These are phyloP conservation scores for Phaffomyces antillensis DNA, from an alignment of 805 yeast genomes.

Conservation along the genomic window DNA sequence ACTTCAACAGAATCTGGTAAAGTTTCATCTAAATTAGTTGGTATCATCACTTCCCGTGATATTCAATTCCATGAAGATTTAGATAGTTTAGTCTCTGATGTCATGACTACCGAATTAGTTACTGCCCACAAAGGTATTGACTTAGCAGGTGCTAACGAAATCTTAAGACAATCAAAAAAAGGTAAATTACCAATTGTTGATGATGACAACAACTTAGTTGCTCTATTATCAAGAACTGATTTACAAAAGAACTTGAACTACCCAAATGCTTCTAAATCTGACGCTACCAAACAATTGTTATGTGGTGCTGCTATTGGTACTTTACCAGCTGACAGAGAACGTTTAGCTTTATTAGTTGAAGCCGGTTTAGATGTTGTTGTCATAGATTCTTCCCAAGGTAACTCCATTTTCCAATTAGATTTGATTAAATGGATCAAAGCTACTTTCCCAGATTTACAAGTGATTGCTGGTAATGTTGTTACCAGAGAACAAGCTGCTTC, in stretches of 20 bases:
- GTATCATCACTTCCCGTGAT: conserved; percentile 96
- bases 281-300: conserved; percentile 86
- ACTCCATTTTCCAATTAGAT: conserved; percentile 89
- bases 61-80: conserved; percentile 86
- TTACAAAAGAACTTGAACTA: conserved; percentile 90
- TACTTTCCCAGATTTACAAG: conserved; percentile 72
- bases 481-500: conserved; percentile 98
- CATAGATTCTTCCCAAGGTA: conserved; percentile 95
- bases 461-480: conserved; percentile 97
- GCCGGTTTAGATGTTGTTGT: conserved; percentile 98
- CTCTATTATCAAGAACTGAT: conserved; percentile 91
- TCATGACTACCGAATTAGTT: conserved; percentile 86
- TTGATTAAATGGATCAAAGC: conserved; percentile 89
- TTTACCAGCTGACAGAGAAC: conserved; percentile 76
- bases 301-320: conserved; percentile 99
- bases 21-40: conserved; percentile 83
- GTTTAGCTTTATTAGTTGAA: conserved; percentile 76
- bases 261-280: conserved; percentile 93
- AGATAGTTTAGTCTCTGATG: conserved; percentile 52
- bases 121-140: conserved; percentile 80
- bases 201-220: conserved; percentile 62
- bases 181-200: conserved; percentile 97
- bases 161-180: conserved; percentile 87
- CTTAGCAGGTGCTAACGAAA: conserved; percentile 80
- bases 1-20: conserved; percentile 63